Conservation (phyloP, 2,329 filamentous ascomycete species). For the Fusarium annulatum region DNA sequence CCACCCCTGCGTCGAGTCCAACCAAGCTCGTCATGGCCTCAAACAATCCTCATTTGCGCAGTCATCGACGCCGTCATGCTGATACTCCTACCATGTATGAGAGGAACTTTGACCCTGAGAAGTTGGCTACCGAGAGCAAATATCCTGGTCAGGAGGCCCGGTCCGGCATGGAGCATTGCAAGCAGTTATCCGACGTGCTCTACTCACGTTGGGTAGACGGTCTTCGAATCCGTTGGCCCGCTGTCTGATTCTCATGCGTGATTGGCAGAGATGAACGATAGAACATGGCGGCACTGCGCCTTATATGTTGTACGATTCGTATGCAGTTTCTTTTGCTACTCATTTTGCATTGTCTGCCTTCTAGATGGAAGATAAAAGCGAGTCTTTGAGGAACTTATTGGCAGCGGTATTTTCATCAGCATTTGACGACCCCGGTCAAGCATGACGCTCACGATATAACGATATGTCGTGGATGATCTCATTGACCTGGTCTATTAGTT, state of each 20-base stretch:
- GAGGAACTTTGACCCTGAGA: constrained; percentile 60
- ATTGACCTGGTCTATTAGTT: constrained; percentile 20
- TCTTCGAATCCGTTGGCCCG: constrained; percentile 76
- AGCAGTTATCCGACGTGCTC: constrained; percentile 88
- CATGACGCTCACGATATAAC: constrained; percentile 36
- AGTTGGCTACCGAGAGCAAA: constrained; percentile 60
- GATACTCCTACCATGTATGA: constrained; percentile 56
- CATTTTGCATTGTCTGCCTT: constrained; percentile 26
- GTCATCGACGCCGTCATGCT: constrained; percentile 75
- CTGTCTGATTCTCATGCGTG: constrained; percentile 40
- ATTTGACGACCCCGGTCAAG: constrained; percentile 3
- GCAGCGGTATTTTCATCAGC: constrained; percentile 15
- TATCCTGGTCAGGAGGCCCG: constrained; percentile 65
- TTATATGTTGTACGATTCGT: constrained; percentile 17
- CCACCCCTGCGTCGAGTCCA: constrained; percentile 58
- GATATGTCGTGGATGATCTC: constrained; percentile 36
- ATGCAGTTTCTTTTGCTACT: constrained; percentile 12
- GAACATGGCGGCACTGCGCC: neutral
- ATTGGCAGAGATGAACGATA: neutral
- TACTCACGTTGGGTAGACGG: constrained; percentile 93
- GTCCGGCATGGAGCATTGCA: constrained; percentile 91
- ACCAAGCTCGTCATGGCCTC: constrained; percentile 80
- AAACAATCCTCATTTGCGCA: constrained; percentile 87
- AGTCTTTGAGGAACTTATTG: constrained; percentile 4
- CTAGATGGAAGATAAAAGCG: neutral